Percentiles rank a stretch among this genome's conserved stretches.
phyloP scores from a whole-genome alignment of 805 yeast species.

The Ogataea zsoltii region DNA sequence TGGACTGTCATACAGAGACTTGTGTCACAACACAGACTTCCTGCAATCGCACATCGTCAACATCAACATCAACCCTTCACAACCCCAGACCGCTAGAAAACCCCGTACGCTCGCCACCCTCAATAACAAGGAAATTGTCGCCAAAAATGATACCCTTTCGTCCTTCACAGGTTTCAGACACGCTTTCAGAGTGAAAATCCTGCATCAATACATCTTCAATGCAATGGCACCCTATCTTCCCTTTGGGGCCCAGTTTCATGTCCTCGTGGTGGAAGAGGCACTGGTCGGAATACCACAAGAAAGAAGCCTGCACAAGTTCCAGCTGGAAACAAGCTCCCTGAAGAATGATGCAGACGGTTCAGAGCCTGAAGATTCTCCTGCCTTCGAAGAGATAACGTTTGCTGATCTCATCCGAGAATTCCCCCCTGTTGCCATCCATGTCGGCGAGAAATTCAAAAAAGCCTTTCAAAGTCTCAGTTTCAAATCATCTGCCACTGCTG shows the following conservation, averaged over 20 bases:
- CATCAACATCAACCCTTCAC: conserved; percentile 25
- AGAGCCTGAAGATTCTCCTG: no score
- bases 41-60: conserved; percentile 61
- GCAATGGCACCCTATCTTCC: conserved; percentile 63
- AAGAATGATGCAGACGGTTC: neutral
- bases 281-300: conserved; percentile 44
- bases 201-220: conserved; percentile 46
- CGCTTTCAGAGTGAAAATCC: conserved; percentile 45
- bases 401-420: conserved; percentile 40
- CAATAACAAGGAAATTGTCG: conserved; percentile 53
- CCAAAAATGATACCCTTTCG: conserved; percentile 54
- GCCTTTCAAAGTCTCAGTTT: conserved; percentile 41
- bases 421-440: conserved; percentile 39
- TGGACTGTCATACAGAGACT: conserved; percentile 44
- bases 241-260: conserved; percentile 53
- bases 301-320: conserved; percentile 14
- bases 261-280: conserved; percentile 59
- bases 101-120: conserved; percentile 45
- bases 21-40: conserved; percentile 61
- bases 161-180: conserved; percentile 60
- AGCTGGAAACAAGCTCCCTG: neutral
- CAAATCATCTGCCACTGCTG: conserved; percentile 26
- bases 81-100: conserved; percentile 30
- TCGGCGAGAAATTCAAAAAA: conserved; percentile 41
- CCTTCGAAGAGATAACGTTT: conserved; percentile 27